These are phyloP conservation scores for Microstroma glucosiphilum DNA, from an alignment of 1,284 basidiomycete genomes.

Conservation along the genomic window DNA sequence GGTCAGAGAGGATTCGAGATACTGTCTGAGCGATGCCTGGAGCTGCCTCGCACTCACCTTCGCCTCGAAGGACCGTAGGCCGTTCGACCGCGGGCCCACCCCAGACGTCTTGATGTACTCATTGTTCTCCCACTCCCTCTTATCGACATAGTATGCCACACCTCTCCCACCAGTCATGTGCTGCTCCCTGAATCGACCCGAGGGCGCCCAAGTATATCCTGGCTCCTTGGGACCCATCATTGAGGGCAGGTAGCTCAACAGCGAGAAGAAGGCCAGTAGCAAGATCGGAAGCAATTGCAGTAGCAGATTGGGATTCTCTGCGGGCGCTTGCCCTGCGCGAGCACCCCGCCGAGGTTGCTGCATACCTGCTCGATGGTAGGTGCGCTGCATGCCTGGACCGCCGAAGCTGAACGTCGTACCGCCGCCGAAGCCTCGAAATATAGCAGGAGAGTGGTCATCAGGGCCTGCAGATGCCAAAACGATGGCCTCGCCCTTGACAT, in stretches of 20 bases:
- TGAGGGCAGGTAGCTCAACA: constrained; percentile 75
- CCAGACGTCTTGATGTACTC: constrained; percentile 53
- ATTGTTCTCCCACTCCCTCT: constrained; percentile 69
- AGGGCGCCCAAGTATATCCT: constrained; percentile 64
- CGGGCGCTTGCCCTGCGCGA: constrained; percentile 24
- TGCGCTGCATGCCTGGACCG: constrained; percentile 30
- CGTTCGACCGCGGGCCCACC: not conserved
- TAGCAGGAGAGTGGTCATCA: not conserved
- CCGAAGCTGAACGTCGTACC: constrained; percentile 44
- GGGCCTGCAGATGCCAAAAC: not conserved
- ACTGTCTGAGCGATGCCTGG: no score
- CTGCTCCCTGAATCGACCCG: constrained; percentile 35
- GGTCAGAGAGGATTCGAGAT: not conserved
- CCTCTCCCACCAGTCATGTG: constrained; percentile 61
- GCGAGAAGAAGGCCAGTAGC: constrained; percentile 55
- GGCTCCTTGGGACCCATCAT: constrained; percentile 70
- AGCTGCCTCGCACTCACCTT: constrained; percentile 1
- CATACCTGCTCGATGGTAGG: constrained; percentile 10
- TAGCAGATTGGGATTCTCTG: constrained; percentile 63
- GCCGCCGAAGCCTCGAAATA: constrained; percentile 9
- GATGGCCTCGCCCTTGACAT: not conserved
- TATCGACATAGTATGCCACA: constrained; percentile 80
- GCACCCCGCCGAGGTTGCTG: constrained; percentile 48
- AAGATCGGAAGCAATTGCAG: constrained; percentile 77
- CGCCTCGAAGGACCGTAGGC: constrained; percentile 26